Percentiles rank a stretch among this genome's conserved stretches.
Conservation (phyloP, 176 grass and related monocot species). For the Microstegium vimineum region DNA sequence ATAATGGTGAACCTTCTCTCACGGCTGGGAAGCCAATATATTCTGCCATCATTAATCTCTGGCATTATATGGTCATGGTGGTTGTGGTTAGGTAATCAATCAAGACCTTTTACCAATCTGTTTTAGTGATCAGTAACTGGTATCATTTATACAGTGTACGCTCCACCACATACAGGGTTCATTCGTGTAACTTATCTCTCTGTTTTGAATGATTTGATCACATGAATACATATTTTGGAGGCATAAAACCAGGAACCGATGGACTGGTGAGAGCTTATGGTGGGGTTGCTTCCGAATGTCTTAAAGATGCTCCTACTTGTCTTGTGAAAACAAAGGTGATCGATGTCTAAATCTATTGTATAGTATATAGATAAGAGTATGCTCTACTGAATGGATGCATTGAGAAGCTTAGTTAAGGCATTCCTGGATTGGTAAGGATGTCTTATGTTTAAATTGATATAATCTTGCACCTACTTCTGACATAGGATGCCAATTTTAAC, state of each 20-base stretch:
- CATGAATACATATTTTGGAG: conserved; percentile 73
- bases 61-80: conserved; percentile 86
- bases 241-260: conserved; percentile 90
- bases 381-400: too few species aligned
- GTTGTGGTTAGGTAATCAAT: conserved; percentile 69
- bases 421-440: too few species aligned
- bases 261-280: conserved; percentile 93
- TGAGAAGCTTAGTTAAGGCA: too few species aligned
- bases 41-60: conserved; percentile 84
- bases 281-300: conserved; percentile 81
- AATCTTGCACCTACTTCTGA: too few species aligned
- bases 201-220: conserved; percentile 23
- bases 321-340: conserved; percentile 86
- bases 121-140: neutral
- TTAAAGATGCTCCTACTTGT: conserved; percentile 80
- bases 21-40: conserved; percentile 96
- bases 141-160: neutral
- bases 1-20: conserved; percentile 89
- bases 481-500: too few species aligned
- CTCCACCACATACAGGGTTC: neutral
- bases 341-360: neutral
- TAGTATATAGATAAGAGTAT: too few species aligned
- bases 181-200: neutral
- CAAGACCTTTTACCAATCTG: neutral
- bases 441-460: too few species aligned